Percentiles rank a stretch among this genome's conserved stretches.
These are phyloP conservation scores for Saturnispora hagleri DNA, from an alignment of 805 yeast genomes.

Conservation along the genomic window DNA sequence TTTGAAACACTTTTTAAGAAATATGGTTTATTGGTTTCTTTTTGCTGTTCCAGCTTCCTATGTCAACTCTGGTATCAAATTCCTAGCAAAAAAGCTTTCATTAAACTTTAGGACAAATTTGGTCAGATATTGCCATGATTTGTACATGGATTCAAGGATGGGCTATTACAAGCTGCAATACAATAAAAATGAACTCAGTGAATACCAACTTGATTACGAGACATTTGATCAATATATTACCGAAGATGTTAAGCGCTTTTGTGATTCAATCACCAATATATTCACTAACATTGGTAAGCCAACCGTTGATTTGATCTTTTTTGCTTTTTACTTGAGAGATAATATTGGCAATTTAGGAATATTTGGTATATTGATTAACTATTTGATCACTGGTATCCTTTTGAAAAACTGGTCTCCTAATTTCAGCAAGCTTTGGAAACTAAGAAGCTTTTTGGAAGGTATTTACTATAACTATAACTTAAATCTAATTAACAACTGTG, in stretches of 20 bases:
- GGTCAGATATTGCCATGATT: slow-evolving; percentile 80
- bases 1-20: slow-evolving; percentile 64
- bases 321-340: slow-evolving; percentile 74
- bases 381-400: slow-evolving; percentile 67
- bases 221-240: slow-evolving; percentile 85
- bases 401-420: slow-evolving; percentile 73
- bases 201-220: slow-evolving; percentile 33
- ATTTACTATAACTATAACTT: slow-evolving; percentile 80
- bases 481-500: slow-evolving; percentile 79
- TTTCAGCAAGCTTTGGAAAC: slow-evolving; percentile 68
- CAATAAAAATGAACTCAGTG: slow-evolving; percentile 33
- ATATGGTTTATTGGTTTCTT: slow-evolving; percentile 76
- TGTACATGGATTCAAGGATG: slow-evolving; percentile 72
- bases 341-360: slow-evolving; percentile 84
- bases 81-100: slow-evolving; percentile 64
- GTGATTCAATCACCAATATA: slow-evolving; percentile 71
- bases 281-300: slow-evolving; percentile 92
- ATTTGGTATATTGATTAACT: slow-evolving; percentile 70
- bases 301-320: slow-evolving; percentile 72
- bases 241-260: slow-evolving; percentile 72
- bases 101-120: slow-evolving; percentile 78
- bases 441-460: slow-evolving; percentile 75
- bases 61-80: slow-evolving; percentile 84
- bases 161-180: slow-evolving; percentile 75
- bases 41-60: slow-evolving; percentile 91